phyloP scores from a whole-genome alignment of 2,329 filamentous ascomycete species.

The Aspergillus uvarum region DNA sequence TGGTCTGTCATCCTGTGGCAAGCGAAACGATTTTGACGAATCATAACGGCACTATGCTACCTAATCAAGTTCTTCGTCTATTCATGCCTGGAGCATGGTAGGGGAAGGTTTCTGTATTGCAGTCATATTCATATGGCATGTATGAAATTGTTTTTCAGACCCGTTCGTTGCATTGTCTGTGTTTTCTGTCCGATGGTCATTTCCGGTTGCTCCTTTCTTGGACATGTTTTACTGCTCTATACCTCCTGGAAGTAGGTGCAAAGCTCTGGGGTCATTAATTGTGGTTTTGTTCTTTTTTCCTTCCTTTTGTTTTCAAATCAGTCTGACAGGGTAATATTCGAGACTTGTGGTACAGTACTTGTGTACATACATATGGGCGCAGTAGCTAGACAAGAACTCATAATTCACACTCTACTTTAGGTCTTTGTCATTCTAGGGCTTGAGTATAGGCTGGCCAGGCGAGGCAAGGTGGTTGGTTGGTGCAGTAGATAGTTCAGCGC shows the following conservation, averaged over 20 bases:
- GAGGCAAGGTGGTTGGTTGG: no score
- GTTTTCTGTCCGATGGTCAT: slow-evolving; percentile 3
- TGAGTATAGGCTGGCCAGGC: no score
- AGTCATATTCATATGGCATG: slow-evolving; percentile 21
- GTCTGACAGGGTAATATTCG: slow-evolving; percentile 7
- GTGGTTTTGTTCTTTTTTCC: slow-evolving; percentile 4
- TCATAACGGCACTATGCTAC: slow-evolving; percentile 20
- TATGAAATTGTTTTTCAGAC: slow-evolving; percentile 21
- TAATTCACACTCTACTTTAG: slow-evolving; percentile 5
- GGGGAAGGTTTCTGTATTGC: slow-evolving; percentile 9
- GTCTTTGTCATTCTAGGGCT: not conserved
- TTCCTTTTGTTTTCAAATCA: slow-evolving; percentile 10
- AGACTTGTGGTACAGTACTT: slow-evolving; percentile 13
- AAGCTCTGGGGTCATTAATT: slow-evolving; percentile 19
- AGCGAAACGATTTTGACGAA: slow-evolving; percentile 24
- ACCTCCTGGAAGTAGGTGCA: slow-evolving; percentile 29
- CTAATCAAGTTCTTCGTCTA: slow-evolving; percentile 4
- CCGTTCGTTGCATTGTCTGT: slow-evolving; percentile 14
- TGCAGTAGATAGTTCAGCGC: no score
- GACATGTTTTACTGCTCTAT: slow-evolving; percentile 37
- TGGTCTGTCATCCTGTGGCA: slow-evolving; percentile 13
- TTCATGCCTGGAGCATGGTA: slow-evolving; percentile 26
- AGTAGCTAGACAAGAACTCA: slow-evolving; percentile 18
- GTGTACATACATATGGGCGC: slow-evolving; percentile 23
- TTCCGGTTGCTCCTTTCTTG: slow-evolving; percentile 26